Evolutionary conservation across 345 rosid genomes (phyloP).

Genomic region (Rhodamnia argentea): DNA sequence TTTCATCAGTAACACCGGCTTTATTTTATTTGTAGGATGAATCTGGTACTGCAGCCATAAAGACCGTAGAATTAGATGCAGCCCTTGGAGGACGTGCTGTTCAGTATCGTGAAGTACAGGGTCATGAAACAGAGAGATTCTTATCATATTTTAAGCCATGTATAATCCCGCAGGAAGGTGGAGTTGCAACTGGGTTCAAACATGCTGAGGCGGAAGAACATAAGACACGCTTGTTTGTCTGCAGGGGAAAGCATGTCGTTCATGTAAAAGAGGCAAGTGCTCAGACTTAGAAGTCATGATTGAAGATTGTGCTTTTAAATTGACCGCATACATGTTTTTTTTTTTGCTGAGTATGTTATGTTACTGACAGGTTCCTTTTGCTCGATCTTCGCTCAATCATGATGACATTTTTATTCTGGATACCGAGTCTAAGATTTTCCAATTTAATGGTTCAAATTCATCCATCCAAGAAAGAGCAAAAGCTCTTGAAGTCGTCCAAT

Average conservation of each 20-base stretch:
- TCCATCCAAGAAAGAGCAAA: constrained; percentile 99
- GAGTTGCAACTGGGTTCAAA: constrained; percentile 80
- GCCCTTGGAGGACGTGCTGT: constrained; percentile 99
- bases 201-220: constrained; percentile 73
- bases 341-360: neutral
- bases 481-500: constrained; percentile 97
- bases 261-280: constrained; percentile 87
- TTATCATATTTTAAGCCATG: constrained; percentile 96
- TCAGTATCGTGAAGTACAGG: constrained; percentile 95
- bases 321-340: neutral
- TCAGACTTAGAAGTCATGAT: neutral
- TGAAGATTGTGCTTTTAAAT: neutral
- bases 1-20: constrained; percentile 1
- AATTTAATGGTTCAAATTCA: constrained; percentile 91
- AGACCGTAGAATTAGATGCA: constrained; percentile 96
- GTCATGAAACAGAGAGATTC: constrained; percentile 92
- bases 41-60: constrained; percentile 84
- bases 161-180: constrained; percentile 95
- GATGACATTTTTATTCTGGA: constrained; percentile 95
- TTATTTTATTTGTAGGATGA: constrained; percentile 60
- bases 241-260: constrained; percentile 92
- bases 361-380: constrained; percentile 70
- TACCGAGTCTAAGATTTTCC: constrained; percentile 85
- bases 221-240: constrained; percentile 67
- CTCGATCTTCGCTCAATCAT: constrained; percentile 89